These are phyloP conservation scores for Lycium ferocissimum DNA, from an alignment of 257 asterid species.

Conservation along the genomic window DNA sequence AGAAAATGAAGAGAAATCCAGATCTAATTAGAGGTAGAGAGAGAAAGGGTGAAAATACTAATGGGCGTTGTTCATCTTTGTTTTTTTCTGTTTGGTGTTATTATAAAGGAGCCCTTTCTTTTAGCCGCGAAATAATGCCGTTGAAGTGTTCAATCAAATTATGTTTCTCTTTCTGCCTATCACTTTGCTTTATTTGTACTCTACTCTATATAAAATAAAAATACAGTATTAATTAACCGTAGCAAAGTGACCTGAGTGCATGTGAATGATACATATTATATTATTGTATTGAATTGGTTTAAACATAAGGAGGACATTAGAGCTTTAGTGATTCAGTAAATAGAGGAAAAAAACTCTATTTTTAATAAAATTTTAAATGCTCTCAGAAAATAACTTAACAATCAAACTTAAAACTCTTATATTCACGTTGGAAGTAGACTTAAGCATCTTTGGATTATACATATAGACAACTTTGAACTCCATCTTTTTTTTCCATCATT, in stretches of 20 bases:
- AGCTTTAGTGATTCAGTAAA: neutral
- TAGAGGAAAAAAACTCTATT: too few relatives aligned
- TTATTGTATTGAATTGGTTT: too few relatives aligned
- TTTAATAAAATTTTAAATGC: too few relatives aligned
- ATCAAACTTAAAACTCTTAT: neutral
- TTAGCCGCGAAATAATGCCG: conserved; percentile 57
- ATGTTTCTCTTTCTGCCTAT: neutral
- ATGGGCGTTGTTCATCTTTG: neutral
- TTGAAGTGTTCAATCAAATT: conserved; percentile 42
- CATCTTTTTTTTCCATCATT: too few relatives aligned
- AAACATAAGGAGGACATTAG: too few relatives aligned
- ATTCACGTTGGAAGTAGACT: neutral
- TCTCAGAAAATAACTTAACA: too few relatives aligned
- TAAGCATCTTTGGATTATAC: neutral
- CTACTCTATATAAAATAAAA: too few relatives aligned
- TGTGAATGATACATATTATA: too few relatives aligned
- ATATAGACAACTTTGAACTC: too few relatives aligned
- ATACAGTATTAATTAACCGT: too few relatives aligned
- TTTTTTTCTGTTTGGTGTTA: neutral
- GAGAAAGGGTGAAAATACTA: neutral
- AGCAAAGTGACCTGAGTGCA: too few relatives aligned
- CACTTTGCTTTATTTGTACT: too few relatives aligned
- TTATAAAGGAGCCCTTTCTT: conserved; percentile 17
- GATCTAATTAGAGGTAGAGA: conserved; percentile 31
- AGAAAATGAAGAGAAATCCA: conserved; percentile 11